Evolutionary conservation across 1,139 yeast species (phyloP).

Genomic region (Candida mesenterica): DNA sequence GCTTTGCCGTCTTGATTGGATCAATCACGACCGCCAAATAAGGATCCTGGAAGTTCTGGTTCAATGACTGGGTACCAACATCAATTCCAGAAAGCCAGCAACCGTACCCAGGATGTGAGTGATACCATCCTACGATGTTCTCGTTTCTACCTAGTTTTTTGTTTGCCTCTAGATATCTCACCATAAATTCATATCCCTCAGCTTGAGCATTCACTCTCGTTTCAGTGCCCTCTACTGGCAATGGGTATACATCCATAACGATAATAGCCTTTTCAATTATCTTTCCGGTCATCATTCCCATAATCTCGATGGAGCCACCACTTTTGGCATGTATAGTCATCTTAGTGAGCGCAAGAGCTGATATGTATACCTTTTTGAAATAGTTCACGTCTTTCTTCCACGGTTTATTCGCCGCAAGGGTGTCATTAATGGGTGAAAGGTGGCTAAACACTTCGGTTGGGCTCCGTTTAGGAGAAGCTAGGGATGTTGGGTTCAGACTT

Average conservation of each 20-base stretch:
- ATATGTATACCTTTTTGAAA: slow-evolving; percentile 65
- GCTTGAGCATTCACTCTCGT: slow-evolving; percentile 92
- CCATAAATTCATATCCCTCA: slow-evolving; percentile 95
- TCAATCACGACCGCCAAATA: slow-evolving; percentile 87
- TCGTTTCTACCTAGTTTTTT: slow-evolving; percentile 46
- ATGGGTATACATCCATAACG: slow-evolving; percentile 77
- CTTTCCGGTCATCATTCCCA: slow-evolving; percentile 93
- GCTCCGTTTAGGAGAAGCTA: slow-evolving; percentile 1
- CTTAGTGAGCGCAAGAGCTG: slow-evolving; percentile 73
- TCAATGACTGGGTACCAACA: slow-evolving; percentile 80
- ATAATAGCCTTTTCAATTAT: slow-evolving; percentile 57
- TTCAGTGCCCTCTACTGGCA: slow-evolving; percentile 96
- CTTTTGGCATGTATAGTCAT: slow-evolving; percentile 80
- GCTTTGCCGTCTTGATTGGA: slow-evolving; percentile 66
- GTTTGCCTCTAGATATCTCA: slow-evolving; percentile 66
- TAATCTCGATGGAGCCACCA: slow-evolving; percentile 89
- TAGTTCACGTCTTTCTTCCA: slow-evolving; percentile 53
- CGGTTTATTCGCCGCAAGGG: slow-evolving; percentile 25
- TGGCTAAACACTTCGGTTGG: slow-evolving; percentile 1
- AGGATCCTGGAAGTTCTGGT: slow-evolving; percentile 89
- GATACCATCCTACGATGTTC: slow-evolving; percentile 90
- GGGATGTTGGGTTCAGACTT: not conserved
- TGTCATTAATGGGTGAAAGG: slow-evolving; percentile 14
- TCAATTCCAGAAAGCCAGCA: slow-evolving; percentile 92
- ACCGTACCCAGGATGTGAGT: slow-evolving; percentile 97